These are phyloP conservation scores for Pseudozyma hubeiensis DNA, from an alignment of 1,284 basidiomycete species.

Conservation along the genomic window DNA sequence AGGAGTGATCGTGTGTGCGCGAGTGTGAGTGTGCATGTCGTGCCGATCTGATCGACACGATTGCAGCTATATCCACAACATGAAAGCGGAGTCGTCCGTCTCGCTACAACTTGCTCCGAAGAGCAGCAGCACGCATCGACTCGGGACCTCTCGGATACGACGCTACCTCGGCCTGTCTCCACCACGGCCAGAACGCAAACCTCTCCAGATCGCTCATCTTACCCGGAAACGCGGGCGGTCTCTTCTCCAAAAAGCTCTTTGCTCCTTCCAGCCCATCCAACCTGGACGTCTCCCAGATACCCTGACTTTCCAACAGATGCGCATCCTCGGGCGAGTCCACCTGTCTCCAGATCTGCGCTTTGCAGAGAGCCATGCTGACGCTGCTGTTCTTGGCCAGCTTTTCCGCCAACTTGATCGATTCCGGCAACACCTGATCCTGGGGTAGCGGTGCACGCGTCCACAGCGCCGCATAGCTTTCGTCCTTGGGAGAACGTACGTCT, in stretches of 20 bases:
- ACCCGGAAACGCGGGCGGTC: slow-evolving; percentile 42
- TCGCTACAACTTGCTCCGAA: slow-evolving; percentile 20
- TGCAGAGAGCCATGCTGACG: slow-evolving; percentile 57
- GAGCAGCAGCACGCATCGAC: slow-evolving; percentile 24
- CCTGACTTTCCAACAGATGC: slow-evolving; percentile 52
- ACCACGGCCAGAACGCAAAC: slow-evolving; percentile 60
- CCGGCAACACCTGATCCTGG: slow-evolving; percentile 40
- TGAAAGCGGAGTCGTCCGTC: too few species aligned
- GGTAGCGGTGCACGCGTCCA: slow-evolving; percentile 36
- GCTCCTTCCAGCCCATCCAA: slow-evolving; percentile 55
- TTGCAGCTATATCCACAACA: too few species aligned
- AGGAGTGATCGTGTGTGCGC: not conserved
- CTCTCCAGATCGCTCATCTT: slow-evolving; percentile 46
- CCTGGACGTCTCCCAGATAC: slow-evolving; percentile 43
- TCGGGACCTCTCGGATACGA: slow-evolving; percentile 29
- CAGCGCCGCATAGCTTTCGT: slow-evolving; percentile 27
- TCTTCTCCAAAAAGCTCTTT: slow-evolving; percentile 54
- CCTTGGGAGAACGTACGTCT: slow-evolving; percentile 39
- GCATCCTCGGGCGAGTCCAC: slow-evolving; percentile 50
- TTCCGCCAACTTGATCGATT: slow-evolving; percentile 44
- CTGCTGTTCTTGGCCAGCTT: slow-evolving; percentile 48
- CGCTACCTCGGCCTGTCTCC: slow-evolving; percentile 47
- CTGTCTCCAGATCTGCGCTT: slow-evolving; percentile 51
- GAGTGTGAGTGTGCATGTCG: too few species aligned
- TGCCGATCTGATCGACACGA: too few species aligned